These are phyloP conservation scores for Boletus edulis DNA, from an alignment of 768 basidiomycete species.

Conservation along the genomic window DNA sequence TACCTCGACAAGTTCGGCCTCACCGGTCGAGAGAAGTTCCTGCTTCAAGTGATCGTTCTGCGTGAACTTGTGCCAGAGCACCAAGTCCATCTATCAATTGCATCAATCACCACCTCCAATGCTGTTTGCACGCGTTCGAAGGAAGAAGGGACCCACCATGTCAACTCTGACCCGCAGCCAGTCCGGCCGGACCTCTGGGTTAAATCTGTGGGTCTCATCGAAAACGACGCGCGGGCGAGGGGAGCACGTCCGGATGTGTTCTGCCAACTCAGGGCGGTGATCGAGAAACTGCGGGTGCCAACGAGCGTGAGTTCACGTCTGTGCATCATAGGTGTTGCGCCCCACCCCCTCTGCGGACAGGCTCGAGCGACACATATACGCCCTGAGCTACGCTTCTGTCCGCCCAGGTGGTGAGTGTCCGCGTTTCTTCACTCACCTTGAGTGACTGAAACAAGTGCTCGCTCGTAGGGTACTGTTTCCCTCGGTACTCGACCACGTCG, in stretches of 20 bases:
- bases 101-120: constrained; percentile 6
- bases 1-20: constrained; percentile 38
- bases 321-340: constrained; percentile 11
- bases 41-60: constrained; percentile 37
- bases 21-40: constrained; percentile 37
- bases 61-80: constrained; percentile 39
- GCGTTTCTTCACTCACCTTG: constrained; percentile 30
- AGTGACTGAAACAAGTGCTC: constrained; percentile 49
- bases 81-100: constrained; percentile 35
- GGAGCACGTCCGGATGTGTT: constrained; percentile 35
- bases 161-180: constrained; percentile 33
- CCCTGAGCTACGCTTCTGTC: not conserved
- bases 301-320: constrained; percentile 11
- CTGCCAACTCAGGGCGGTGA: constrained; percentile 33
- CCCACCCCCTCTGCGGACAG: constrained; percentile 7
- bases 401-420: not conserved
- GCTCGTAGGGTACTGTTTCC: constrained; percentile 42
- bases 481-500: constrained; percentile 38
- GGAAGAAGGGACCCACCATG: constrained; percentile 24
- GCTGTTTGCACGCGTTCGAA: constrained; percentile 15
- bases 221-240: constrained; percentile 32
- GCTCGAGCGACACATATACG: not conserved
- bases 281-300: constrained; percentile 30
- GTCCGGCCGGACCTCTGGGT: constrained; percentile 35
- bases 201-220: constrained; percentile 35